Base-by-base conservation (phyloP, 306 rosid species). In the Citrullus amarus region DNA sequence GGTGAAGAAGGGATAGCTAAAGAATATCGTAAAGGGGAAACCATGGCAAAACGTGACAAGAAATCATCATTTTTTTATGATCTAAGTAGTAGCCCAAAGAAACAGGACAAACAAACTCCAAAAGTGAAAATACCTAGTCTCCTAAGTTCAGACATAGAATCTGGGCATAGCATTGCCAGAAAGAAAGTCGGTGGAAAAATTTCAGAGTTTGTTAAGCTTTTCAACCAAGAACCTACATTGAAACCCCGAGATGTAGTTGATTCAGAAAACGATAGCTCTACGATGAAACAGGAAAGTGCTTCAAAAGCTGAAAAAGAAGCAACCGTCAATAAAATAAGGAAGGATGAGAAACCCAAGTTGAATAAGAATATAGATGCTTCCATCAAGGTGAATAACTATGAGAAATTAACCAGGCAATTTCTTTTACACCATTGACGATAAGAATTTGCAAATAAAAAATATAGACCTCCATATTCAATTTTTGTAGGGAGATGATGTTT, bases 201-300 rank as follows among this genome's bases (percentile, higher is more conserved):
- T 65, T 88, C 85, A 79, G 99, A 91, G 54, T 91, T 96, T 38
- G 93, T 90, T 59, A 91, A 88, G 84, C 84, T 92, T 78, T 96
- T 96, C 91, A 88, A 83, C 92, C 93, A 90, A 81, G 97, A 89
- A 60, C 54, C 85, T 70, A 63, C 77, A 11, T 69, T 87, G 50
- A 86, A 86, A 75, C 84, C 89, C 76, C 77, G 59, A 75, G 84
- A 76, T 56, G 83, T 79, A 39, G 14, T 70, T 44, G 80, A 79
- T 70, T 86, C 85, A 60, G 90, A 81, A 63, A 76, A 77, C 58
- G 86, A 34, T 57, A 83, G 80, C 84, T 66, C 85, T 81, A 74
- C 67, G 71, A 43, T 57, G 88, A 87, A 86, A 84, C 82, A 80
- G 38, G 83, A 85, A 82, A 63, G 71, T 20, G 67, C 65, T 68